These are phyloP conservation scores for Vitis labrusca DNA, from an alignment of 164 flowering plant genomes.

Conservation along the genomic window DNA sequence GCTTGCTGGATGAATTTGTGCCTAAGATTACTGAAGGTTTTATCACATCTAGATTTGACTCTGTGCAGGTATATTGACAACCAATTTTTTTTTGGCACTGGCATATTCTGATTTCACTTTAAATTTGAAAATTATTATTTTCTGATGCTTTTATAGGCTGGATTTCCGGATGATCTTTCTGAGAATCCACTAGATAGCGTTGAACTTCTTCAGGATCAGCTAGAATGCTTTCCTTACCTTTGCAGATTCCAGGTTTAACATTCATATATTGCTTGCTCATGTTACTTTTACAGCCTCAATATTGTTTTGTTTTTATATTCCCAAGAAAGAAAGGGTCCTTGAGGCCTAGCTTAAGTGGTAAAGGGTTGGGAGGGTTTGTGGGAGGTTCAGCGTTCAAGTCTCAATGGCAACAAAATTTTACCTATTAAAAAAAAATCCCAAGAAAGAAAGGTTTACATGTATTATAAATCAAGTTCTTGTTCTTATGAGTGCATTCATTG, in stretches of 20 bases:
- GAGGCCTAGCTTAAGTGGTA: no score
- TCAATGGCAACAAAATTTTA: no score
- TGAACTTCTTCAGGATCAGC: conserved; percentile 95
- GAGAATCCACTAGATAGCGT: conserved; percentile 93
- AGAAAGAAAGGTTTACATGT: no score
- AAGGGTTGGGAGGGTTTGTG: no score
- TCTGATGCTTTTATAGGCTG: conserved; percentile 53
- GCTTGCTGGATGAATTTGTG: conserved; percentile 91
- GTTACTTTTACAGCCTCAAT: neutral
- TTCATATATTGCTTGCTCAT: neutral
- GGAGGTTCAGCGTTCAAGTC: no score
- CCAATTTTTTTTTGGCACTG: conserved; percentile 1
- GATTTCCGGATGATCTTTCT: conserved; percentile 73
- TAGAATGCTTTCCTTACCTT: conserved; percentile 86
- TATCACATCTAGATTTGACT: conserved; percentile 91
- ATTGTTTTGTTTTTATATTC: neutral
- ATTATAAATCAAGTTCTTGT: no score
- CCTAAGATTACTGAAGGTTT: conserved; percentile 94
- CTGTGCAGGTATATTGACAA: conserved; percentile 67
- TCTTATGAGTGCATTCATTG: no score
- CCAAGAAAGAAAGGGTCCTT: no score
- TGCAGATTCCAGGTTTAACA: conserved; percentile 81
- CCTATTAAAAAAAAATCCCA: no score
- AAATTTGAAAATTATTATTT: neutral
- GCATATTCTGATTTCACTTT: neutral